Base-by-base conservation (phyloP, 1,139 yeast species). In the Sugiyamaella japonica region DNA sequence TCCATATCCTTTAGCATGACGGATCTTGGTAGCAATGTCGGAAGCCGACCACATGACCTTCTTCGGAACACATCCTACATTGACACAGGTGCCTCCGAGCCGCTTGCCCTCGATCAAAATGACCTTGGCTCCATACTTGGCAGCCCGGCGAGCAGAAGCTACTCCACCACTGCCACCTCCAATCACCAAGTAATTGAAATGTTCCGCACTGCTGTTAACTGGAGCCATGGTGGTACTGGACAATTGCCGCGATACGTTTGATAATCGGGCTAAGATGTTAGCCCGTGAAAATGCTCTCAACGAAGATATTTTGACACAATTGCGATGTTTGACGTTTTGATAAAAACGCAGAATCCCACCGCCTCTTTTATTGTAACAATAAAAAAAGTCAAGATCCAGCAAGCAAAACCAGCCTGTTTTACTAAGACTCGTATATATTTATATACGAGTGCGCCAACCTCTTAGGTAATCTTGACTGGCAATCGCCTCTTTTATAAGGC, bases 111-210 rank as follows among this genome's bases (percentile, higher is more conserved):
- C 99, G 56, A 93, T 79, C 40, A 93, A 69, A 59, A 91, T 77
- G 1, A 95, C 86, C 63, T 89, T 89, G 32, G 95, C 96, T 28
- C 99, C 99, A 65, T 90, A 84, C 48, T 85, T 82, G 50, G 98
- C 96, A 10, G 99, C 99, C 66, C 98, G 83, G 71, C 99, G 84
- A 17, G 97, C 96, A 23, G 96, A 86, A 16, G 99, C 97, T 48
- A 93, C 97, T 63, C 99, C 99, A 52, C 98, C 99, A 40, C 97
- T 89, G n/a, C 99, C 99, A 59, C 99, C 99, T 48, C 99, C 99
- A 64, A 93, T 93, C 58, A 93, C 99, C 55, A 93, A 77, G 70
- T 89, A 93, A 66, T 91, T 90, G 76, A 84, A 93, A 68, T 89
- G 93, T 44, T 59, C 56, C 9, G 48, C 39, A 31, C 12, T 28